phyloP scores from a whole-genome alignment of 208 protist species.

The Paratrypanosoma confusum region DNA sequence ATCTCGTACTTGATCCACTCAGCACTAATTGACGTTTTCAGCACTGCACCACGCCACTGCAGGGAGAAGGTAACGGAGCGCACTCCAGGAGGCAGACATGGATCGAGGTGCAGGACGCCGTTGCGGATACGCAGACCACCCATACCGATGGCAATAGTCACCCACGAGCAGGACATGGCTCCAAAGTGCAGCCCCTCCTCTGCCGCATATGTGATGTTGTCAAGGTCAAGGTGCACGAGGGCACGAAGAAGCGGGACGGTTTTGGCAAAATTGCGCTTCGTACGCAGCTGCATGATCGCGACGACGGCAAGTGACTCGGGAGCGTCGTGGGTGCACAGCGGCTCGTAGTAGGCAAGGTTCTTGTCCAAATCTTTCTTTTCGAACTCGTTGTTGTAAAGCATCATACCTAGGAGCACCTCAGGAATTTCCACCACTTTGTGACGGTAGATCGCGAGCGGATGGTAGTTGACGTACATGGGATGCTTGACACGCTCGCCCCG shows the following conservation, averaged over 20 bases:
- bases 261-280: constrained; percentile 45
- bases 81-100: constrained; percentile 64
- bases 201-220: constrained; percentile 77
- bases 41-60: constrained; percentile 58
- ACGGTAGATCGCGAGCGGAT: constrained; percentile 79
- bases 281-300: constrained; percentile 49
- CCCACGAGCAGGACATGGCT: constrained; percentile 49
- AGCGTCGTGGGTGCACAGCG: constrained; percentile 79
- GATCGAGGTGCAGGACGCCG: constrained; percentile 50
- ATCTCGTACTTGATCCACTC: constrained; percentile 70
- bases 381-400: constrained; percentile 71
- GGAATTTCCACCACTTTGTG: constrained; percentile 81
- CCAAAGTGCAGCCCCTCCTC: constrained; percentile 83
- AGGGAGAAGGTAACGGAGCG: constrained; percentile 57
- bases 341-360: constrained; percentile 74
- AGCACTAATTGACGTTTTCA: constrained; percentile 49
- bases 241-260: constrained; percentile 64
- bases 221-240: constrained; percentile 67
- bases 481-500: constrained; percentile 46
- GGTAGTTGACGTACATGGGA: constrained; percentile 82
- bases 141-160: constrained; percentile 59
- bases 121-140: constrained; percentile 43
- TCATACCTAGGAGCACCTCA: constrained; percentile 78
- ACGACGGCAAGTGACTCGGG: constrained; percentile 70
- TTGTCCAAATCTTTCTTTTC: constrained; percentile 51